phyloP scores from a whole-genome alignment of 1,284 basidiomycete genomes.

The Gomphus bonarii region DNA sequence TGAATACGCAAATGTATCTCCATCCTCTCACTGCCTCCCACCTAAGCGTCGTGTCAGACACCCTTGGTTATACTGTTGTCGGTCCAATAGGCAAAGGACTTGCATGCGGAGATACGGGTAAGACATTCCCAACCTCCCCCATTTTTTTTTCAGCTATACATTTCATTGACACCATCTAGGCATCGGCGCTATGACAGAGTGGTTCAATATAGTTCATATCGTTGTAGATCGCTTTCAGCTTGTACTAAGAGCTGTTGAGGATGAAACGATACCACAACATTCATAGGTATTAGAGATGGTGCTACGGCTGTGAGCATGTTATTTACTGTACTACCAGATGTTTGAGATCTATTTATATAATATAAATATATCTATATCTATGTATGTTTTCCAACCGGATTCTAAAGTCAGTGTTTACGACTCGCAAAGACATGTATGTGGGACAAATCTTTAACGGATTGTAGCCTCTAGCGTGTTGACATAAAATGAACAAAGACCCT shows the following conservation, averaged over 20 bases:
- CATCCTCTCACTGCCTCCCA: constrained; percentile 90
- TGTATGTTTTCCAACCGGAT: neutral
- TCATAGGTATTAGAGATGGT: neutral
- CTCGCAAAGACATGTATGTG: constrained; percentile 75
- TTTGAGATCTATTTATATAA: neutral
- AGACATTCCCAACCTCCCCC: constrained; percentile 15
- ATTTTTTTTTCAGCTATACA: neutral
- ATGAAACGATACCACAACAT: neutral
- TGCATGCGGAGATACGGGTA: constrained; percentile 90
- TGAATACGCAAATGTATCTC: constrained; percentile 97
- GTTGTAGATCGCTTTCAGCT: constrained; percentile 35
- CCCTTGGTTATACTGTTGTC: constrained; percentile 70
- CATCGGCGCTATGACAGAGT: constrained; percentile 88
- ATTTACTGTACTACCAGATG: neutral
- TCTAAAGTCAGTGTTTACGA: constrained; percentile 25
- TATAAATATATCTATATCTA: neutral
- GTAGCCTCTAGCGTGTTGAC: constrained; percentile 43
- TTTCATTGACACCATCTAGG: constrained; percentile 32
- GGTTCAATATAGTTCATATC: constrained; percentile 69
- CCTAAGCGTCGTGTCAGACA: constrained; percentile 56
- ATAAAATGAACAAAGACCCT: neutral
- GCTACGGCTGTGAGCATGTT: neutral
- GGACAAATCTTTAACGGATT: constrained; percentile 67
- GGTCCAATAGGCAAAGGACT: constrained; percentile 82
- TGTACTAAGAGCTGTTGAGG: neutral